A percentile compares a stretch with the other conserved stretches of the same genome.
phyloP scores from a whole-genome alignment of 768 basidiomycete species.

The Podaxis sp. region DNA sequence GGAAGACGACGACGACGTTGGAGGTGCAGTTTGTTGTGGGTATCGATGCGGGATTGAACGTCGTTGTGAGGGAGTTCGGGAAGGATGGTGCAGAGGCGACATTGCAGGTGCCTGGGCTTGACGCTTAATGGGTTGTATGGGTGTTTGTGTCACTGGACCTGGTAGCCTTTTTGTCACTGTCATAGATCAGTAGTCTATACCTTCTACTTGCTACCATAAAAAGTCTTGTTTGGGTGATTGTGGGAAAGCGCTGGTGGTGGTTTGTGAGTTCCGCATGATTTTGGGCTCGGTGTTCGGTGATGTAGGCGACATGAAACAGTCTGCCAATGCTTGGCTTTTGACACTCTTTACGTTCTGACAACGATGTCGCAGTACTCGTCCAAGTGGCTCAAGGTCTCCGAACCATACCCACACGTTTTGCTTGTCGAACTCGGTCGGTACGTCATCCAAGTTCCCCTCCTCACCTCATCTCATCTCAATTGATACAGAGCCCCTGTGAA shows the following conservation, averaged over 20 bases:
- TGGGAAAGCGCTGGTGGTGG: too few relatives aligned
- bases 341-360: background rate
- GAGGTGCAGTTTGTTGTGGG: conserved; percentile 43
- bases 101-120: conserved; percentile 19
- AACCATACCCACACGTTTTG: conserved; percentile 43
- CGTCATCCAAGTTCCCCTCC: too few relatives aligned
- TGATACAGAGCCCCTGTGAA: conserved; percentile 59
- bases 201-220: too few relatives aligned
- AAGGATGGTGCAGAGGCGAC: conserved; percentile 21
- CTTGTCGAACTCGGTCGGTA: conserved; percentile 39
- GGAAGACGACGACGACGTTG: conserved; percentile 50
- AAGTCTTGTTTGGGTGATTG: too few relatives aligned
- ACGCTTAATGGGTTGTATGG: background rate
- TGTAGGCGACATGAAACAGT: too few relatives aligned
- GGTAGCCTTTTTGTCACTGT: too few relatives aligned
- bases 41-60: conserved; percentile 36
- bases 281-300: too few relatives aligned
- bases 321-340: background rate
- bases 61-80: conserved; percentile 39
- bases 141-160: too few relatives aligned
- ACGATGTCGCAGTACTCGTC: conserved; percentile 34
- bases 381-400: conserved; percentile 49
- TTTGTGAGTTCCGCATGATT: background rate
- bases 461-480: too few relatives aligned
- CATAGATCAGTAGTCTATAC: too few relatives aligned